These are phyloP conservation scores for Hemileccinum rubropunctum DNA, from an alignment of 768 basidiomycete genomes.

Conservation along the genomic window DNA sequence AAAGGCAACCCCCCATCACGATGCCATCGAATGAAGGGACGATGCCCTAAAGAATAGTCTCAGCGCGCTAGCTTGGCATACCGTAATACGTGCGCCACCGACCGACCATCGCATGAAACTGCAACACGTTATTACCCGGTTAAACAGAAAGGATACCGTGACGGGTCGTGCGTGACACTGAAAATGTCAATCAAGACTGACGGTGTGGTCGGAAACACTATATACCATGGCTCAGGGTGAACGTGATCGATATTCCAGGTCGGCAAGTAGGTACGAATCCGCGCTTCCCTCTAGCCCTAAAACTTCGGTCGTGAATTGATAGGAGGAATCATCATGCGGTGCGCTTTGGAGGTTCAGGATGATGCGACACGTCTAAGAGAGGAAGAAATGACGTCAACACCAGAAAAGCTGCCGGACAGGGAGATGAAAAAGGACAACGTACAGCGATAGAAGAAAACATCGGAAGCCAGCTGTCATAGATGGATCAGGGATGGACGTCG, in stretches of 20 bases:
- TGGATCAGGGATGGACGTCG: background rate
- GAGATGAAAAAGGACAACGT: background rate
- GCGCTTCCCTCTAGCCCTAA: conserved; percentile 8
- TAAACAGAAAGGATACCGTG: too few relatives aligned
- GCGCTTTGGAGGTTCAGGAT: conserved; percentile 19
- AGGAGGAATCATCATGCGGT: accelerated
- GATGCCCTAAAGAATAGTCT: background rate
- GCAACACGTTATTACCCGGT: too few relatives aligned
- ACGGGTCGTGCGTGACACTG: too few relatives aligned
- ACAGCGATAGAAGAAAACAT: conserved; percentile 16
- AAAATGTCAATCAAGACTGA: too few relatives aligned
- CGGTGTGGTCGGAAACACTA: background rate
- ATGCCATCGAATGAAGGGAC: background rate
- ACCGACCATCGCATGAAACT: too few relatives aligned
- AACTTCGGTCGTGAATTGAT: conserved; percentile 18
- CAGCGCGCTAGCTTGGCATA: too few relatives aligned
- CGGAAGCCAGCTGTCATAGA: conserved; percentile 18
- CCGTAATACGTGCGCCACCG: too few relatives aligned
- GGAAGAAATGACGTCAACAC: background rate
- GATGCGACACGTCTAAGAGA: conserved; percentile 12
- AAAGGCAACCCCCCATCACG: conserved; percentile 3
- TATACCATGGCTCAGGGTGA: background rate
- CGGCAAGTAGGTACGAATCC: conserved; percentile 15
- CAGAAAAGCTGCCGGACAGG: too few relatives aligned
- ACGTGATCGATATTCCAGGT: background rate